These are phyloP conservation scores for Trypanosoma boissoni DNA, from an alignment of 208 protist genomes.

Conservation along the genomic window DNA sequence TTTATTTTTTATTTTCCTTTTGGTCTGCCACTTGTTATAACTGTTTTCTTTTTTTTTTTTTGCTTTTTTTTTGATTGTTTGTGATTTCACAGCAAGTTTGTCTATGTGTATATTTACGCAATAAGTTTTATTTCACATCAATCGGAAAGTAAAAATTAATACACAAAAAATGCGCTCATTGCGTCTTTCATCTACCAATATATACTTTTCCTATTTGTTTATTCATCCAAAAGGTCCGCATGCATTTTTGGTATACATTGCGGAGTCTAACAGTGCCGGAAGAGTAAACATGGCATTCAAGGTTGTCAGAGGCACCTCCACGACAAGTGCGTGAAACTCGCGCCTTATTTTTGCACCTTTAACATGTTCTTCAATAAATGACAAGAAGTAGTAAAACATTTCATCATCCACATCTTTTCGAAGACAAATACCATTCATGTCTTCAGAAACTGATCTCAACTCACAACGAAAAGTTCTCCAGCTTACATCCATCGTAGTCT, in stretches of 20 bases:
- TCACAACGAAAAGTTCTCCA: slow-evolving; percentile 55
- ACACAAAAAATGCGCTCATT: too few species aligned
- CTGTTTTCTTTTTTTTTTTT: too few species aligned
- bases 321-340: slow-evolving; percentile 65
- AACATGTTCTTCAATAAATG: slow-evolving; percentile 69
- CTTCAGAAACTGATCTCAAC: slow-evolving; percentile 44
- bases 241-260: slow-evolving; percentile 52
- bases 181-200: not conserved
- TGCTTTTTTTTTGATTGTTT: too few species aligned
- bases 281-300: slow-evolving; percentile 62
- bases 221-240: slow-evolving; percentile 51
- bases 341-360: slow-evolving; percentile 44
- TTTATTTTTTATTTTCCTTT: too few species aligned
- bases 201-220: too few species aligned
- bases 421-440: slow-evolving; percentile 20
- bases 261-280: slow-evolving; percentile 47
- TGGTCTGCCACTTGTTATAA: too few species aligned
- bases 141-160: too few species aligned
- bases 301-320: slow-evolving; percentile 57
- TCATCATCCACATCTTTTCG: slow-evolving; percentile 29
- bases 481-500: slow-evolving; percentile 3
- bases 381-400: slow-evolving; percentile 70
- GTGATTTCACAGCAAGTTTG: too few species aligned
- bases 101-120: not conserved
- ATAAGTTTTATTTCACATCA: too few species aligned